Evolutionary conservation across 1,284 basidiomycete species (phyloP).

Genomic region (Cryptococcus sp.): DNA sequence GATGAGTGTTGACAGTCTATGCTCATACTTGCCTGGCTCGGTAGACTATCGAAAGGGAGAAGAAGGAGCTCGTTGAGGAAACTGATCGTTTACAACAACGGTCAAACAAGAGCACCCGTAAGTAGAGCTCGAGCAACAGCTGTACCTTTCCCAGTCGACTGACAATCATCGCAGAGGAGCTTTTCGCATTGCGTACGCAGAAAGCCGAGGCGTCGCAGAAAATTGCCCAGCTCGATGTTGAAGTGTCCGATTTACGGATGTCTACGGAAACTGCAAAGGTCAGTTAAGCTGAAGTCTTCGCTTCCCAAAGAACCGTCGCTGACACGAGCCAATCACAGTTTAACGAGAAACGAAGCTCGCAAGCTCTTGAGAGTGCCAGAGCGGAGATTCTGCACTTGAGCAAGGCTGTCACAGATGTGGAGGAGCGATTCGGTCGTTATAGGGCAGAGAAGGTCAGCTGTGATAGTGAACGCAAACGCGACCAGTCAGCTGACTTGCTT

Average conservation of each 20-base stretch:
- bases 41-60: conserved; percentile 46
- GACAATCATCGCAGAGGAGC: conserved; percentile 37
- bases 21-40: conserved; percentile 1
- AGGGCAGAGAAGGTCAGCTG: conserved; percentile 42
- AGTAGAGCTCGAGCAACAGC: conserved; percentile 4
- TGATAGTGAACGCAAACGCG: background rate
- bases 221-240: conserved; percentile 79
- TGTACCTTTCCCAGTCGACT: conserved; percentile 1
- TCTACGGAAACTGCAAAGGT: conserved; percentile 51
- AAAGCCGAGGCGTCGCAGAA: conserved; percentile 57
- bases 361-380: conserved; percentile 42
- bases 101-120: conserved; percentile 34
- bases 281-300: background rate
- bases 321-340: conserved; percentile 29
- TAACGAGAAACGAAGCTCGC: conserved; percentile 42
- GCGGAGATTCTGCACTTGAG: conserved; percentile 39
- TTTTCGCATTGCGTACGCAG: conserved; percentile 42
- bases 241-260: conserved; percentile 85
- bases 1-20: conserved; percentile 1
- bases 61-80: conserved; percentile 47
- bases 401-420: conserved; percentile 41
- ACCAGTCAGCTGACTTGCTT: background rate
- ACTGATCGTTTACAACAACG: conserved; percentile 43
- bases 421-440: conserved; percentile 46
- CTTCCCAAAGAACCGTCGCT: background rate